Evolutionary conservation across 2,329 filamentous ascomycete species (phyloP), one percentile per base, ranked within the genome.

Genomic region (Metarhizium brunneum): DNA sequence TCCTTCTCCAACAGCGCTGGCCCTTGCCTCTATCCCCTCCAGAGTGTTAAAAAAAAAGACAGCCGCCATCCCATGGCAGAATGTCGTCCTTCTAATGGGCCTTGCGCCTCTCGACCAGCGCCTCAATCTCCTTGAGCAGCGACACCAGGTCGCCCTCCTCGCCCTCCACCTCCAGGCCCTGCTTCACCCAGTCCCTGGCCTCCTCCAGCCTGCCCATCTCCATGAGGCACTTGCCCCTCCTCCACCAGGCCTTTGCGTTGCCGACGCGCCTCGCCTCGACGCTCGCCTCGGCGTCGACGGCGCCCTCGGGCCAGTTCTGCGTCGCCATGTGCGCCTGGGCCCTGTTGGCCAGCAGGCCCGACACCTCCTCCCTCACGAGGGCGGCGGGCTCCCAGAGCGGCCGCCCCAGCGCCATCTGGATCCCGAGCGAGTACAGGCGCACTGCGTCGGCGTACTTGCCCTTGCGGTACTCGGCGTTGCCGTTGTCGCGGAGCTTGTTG

Each of bases 171-270:
- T 96, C 92, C 56, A 96, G 71, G 0, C 84, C 91, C 66, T 83
- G 80, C 61, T 79, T 80, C 45, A 96, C 80, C 84, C 91, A 95
- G 60, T 86, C 84, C 64, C 78, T 78, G 1, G 92, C 91, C 81
- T 97, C 92, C 55, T 88, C 84, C 65, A 89, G 73, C 58, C 92
- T 73, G 1, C 88, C 87, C 94, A 97, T 97, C 82, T 99, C 94
- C 61, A 87, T 73, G 67, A 97, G 72, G 68, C 90, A 95, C 74
- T 84, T 85, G 10, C 89, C 94, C 59, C 89, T 79, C 59, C 94
- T 79, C 86, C 90, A 96, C 90, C 92, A 97, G 0, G 86, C 92
- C 82, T 97, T 97, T 1, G 89, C 85, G 70, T 99, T 97, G 43
- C 87, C 91, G 47, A 86, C 81, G 61, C 85, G 82, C 78, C 92